phyloP scores from a whole-genome alignment of 1,139 yeast species.

The Maudiozyma humilis region DNA sequence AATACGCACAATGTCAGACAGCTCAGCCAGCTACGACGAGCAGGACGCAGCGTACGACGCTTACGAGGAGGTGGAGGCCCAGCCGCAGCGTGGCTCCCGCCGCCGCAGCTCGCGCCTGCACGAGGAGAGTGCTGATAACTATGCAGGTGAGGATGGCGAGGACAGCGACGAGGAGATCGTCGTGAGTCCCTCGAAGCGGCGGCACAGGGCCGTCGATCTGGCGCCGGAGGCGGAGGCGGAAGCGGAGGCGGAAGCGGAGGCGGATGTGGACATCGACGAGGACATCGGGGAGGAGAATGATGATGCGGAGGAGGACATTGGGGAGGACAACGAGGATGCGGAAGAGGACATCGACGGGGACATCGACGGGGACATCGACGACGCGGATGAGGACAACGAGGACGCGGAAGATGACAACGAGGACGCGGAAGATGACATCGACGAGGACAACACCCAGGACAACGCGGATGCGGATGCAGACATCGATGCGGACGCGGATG shows the following conservation, averaged over 20 bases:
- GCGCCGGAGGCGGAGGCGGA: not conserved
- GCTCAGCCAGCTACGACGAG: conserved; percentile 3
- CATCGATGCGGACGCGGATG: conserved; percentile 9
- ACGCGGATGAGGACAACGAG: conserved; percentile 6
- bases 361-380: conserved; percentile 12
- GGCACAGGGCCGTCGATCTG: not conserved
- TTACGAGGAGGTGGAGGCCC: conserved; percentile 1
- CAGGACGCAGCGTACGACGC: conserved; percentile 13
- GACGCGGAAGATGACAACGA: conserved; percentile 3
- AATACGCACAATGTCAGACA: too few species aligned
- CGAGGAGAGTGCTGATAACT: not conserved
- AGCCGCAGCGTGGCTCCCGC: not conserved
- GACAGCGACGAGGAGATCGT: conserved; percentile 7
- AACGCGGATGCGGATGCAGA: conserved; percentile 1
- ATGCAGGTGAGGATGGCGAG: conserved; percentile 10
- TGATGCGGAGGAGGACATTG: conserved; percentile 12
- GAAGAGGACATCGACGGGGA: conserved; percentile 9
- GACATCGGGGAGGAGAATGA: conserved; percentile 9
- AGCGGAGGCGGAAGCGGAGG: conserved; percentile 1
- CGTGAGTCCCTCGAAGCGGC: conserved; percentile 13
- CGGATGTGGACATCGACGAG: conserved; percentile 18
- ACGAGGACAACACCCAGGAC: conserved; percentile 8
- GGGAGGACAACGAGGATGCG: conserved; percentile 10
- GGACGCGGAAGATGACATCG: conserved; percentile 9
- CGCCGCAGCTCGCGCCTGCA: not conserved